These are phyloP conservation scores for Aspergillus ostianus DNA, from an alignment of 495 filamentous ascomycete genomes.

Conservation along the genomic window DNA sequence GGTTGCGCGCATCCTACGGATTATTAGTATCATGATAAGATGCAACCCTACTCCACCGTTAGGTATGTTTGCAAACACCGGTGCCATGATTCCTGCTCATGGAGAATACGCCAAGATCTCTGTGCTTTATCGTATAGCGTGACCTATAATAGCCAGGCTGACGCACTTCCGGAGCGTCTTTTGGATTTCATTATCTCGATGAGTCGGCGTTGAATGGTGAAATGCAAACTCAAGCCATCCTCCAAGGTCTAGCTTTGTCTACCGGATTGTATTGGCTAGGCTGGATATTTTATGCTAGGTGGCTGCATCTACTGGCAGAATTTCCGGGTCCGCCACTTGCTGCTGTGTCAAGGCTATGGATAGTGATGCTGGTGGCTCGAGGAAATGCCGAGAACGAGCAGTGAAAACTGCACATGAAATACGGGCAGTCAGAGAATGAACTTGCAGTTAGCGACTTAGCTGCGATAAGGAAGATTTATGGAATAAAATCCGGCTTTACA, in stretches of 20 bases:
- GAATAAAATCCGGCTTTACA: slow-evolving; percentile 20
- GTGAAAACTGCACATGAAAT: slow-evolving; percentile 1
- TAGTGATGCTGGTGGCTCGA: slow-evolving; percentile 11
- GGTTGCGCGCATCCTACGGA: too few species aligned
- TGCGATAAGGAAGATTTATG: slow-evolving; percentile 24
- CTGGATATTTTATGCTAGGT: slow-evolving; percentile 20
- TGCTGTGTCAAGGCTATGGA: slow-evolving; percentile 16
- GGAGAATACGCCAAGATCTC: too few species aligned
- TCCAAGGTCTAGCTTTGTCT: neutral
- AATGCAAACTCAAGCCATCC: neutral
- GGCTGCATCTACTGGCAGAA: slow-evolving; percentile 17
- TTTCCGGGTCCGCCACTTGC: slow-evolving; percentile 20
- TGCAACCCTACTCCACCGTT: too few species aligned
- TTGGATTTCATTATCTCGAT: neutral
- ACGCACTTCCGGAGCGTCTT: too few species aligned
- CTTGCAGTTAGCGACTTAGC: slow-evolving; percentile 3
- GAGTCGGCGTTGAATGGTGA: neutral
- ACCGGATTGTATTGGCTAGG: slow-evolving; percentile 10
- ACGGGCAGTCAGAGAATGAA: neutral
- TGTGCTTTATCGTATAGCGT: too few species aligned
- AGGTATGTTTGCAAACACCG: too few species aligned
- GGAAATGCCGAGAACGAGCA: slow-evolving; percentile 18
- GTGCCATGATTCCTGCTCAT: too few species aligned
- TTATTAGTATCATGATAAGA: too few species aligned
- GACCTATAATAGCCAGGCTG: too few species aligned